Conservation (phyloP, 345 rosid genomes). For the Linum trigynum region DNA sequence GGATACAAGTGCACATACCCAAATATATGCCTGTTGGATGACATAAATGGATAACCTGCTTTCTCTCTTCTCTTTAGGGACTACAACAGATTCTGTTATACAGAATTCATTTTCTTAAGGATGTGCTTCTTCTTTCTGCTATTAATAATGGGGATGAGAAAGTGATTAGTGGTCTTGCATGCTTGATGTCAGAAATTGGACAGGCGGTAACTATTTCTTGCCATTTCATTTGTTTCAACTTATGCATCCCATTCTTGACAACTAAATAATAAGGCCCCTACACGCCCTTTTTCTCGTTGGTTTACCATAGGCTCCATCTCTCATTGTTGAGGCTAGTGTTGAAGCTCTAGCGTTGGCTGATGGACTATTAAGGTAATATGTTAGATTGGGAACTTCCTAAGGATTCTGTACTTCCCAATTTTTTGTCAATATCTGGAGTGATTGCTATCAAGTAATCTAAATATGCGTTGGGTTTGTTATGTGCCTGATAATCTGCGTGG, state of each 20-base stretch:
- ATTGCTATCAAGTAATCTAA: neutral
- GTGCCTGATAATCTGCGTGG: neutral
- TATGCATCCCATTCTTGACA: neutral
- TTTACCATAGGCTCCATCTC: constrained; percentile 62
- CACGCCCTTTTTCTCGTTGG: constrained; percentile 6
- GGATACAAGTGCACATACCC: neutral
- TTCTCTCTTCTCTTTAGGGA: constrained; percentile 44
- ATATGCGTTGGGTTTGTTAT: neutral
- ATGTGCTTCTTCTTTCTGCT: constrained; percentile 67
- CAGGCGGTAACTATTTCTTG: constrained; percentile 64
- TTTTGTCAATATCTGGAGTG: neutral
- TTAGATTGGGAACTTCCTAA: neutral
- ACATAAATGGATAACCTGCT: neutral
- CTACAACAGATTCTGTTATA: constrained; percentile 73
- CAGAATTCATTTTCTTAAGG: constrained; percentile 72
- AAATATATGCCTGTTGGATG: neutral
- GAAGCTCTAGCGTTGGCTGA: constrained; percentile 70
- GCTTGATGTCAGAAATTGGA: constrained; percentile 89
- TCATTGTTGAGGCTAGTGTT: constrained; percentile 74
- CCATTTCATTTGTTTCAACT: neutral
- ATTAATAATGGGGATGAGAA: constrained; percentile 60
- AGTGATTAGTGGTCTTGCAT: constrained; percentile 74
- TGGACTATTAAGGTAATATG: constrained; percentile 64
- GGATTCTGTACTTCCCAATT: constrained; percentile 4
- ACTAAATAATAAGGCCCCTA: neutral